Conservation (phyloP, 768 basidiomycete species). For the Boletus coccyginus region DNA sequence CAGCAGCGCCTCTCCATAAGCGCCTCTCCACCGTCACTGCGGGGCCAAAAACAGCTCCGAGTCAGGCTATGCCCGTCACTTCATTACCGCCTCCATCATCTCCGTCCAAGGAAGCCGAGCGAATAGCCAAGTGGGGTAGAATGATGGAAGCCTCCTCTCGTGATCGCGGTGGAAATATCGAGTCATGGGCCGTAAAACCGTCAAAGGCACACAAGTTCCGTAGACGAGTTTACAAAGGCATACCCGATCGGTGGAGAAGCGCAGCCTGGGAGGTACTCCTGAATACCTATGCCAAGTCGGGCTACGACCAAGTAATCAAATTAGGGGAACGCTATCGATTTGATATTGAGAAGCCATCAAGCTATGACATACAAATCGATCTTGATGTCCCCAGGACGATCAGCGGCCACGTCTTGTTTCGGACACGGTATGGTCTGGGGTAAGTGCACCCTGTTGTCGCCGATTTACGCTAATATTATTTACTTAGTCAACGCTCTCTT, state of each 20-base stretch:
- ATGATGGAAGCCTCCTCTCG: conserved; percentile 75
- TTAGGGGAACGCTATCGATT: conserved; percentile 55
- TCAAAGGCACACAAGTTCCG: conserved; percentile 69
- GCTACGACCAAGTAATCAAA: conserved; percentile 42
- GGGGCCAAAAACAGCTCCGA: conserved; percentile 44
- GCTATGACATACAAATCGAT: conserved; percentile 96
- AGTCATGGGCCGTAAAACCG: conserved; percentile 65
- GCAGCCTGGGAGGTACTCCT: conserved; percentile 90
- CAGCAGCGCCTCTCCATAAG: conserved; percentile 59
- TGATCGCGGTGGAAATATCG: conserved; percentile 75
- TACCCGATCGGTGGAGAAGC: conserved; percentile 93
- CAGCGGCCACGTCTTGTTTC: conserved; percentile 90
- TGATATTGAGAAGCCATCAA: conserved; percentile 74
- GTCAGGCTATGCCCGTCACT: conserved; percentile 44
- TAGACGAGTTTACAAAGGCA: conserved; percentile 86
- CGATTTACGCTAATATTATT: conserved; percentile 8
- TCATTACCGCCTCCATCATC: conserved; percentile 47
- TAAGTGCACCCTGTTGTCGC: conserved; percentile 38
- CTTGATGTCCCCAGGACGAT: conserved; percentile 97
- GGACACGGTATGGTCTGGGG: conserved; percentile 95
- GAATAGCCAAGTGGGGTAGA: conserved; percentile 92
- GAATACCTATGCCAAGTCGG: conserved; percentile 47
- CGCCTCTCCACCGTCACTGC: conserved; percentile 47
- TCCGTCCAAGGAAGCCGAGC: conserved; percentile 58
- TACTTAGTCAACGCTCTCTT: conserved; percentile 79